phyloP scores from a whole-genome alignment of 1,284 basidiomycete species.

The Crucibulum parvulum region DNA sequence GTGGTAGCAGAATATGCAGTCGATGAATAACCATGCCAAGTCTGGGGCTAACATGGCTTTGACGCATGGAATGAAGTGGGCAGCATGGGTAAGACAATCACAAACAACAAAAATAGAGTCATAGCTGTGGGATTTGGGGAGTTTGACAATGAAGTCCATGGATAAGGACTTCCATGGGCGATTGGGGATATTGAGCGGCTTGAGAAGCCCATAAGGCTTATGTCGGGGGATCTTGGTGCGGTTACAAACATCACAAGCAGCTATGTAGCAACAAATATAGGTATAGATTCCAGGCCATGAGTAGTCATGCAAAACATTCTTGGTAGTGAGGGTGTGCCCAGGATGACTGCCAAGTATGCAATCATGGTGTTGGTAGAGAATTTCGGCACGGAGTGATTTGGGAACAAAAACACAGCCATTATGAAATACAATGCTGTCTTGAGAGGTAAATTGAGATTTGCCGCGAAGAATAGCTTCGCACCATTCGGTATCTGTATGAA shows the following conservation, averaged over 20 bases:
- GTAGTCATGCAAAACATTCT: slow-evolving; percentile 26
- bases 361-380: slow-evolving; percentile 35
- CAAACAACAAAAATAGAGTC: slow-evolving; percentile 47
- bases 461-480: slow-evolving; percentile 28
- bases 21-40: slow-evolving; percentile 35
- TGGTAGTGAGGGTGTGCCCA: slow-evolving; percentile 24
- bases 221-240: slow-evolving; percentile 35
- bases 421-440: slow-evolving; percentile 38
- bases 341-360: slow-evolving; percentile 31
- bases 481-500: slow-evolving; percentile 33
- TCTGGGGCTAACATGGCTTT: slow-evolving; percentile 39
- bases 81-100: slow-evolving; percentile 43
- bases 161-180: slow-evolving; percentile 47
- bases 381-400: slow-evolving; percentile 26
- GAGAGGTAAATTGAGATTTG: slow-evolving; percentile 26
- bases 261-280: slow-evolving; percentile 33
- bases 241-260: slow-evolving; percentile 38
- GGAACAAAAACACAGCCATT: slow-evolving; percentile 43
- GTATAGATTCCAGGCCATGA: slow-evolving; percentile 37
- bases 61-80: slow-evolving; percentile 39
- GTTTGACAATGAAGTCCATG: slow-evolving; percentile 50
- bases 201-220: slow-evolving; percentile 39
- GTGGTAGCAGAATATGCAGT: slow-evolving; percentile 36
- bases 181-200: slow-evolving; percentile 40
- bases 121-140: slow-evolving; percentile 37